Evolutionary conservation across 225 moss, liverwort and hornwort genomes (phyloP), one percentile per base, ranked within the genome.

Genomic region (Rhytidiadelphus loreus): DNA sequence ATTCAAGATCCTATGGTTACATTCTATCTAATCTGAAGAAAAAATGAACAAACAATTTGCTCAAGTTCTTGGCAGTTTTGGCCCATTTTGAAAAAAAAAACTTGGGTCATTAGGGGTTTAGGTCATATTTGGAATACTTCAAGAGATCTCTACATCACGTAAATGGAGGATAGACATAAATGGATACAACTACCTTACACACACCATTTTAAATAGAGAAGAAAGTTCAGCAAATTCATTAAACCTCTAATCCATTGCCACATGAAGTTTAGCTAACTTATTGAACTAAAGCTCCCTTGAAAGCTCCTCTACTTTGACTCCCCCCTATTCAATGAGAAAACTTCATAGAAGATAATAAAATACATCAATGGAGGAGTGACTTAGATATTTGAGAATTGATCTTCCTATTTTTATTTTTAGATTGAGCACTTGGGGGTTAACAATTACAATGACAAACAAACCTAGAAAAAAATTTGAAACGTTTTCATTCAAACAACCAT

Each of bases 181-280:
- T 66, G 11, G 12, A 11, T n/a, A 12, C n/a, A 68, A 22, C 12
- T 69, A 46, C 46, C n/a, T n/a, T 9, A 46, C 9, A 46, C 46
- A 46, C 46, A 46, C 46, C 46, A 46, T 46, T 46, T 46, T 46
- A 46, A 46, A 46, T 46, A 9, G 46, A 46, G 4, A 72, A 72
- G 16, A 26, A 3, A 44, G 2, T 46, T 73, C 3, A 73, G 1
- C 1, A 4, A 46, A 3, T 46, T 43, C 0, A 0, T 3, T 29
- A 6, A 43, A 28, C 44, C 4, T 44, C 7, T 28, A 6, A 44
- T 72, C 6, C 6, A 0, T 16, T 44, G 25, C 25, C 24, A 70
- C 25, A 7, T 24, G 0, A 25, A 41, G 5, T 39, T 69, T 8
- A 25, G 1, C 13, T 18, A 17, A 33, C 2, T 4, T 33, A 11